Conservation (phyloP, 1,284 basidiomycete genomes). For the Wolfiporia cocos region DNA sequence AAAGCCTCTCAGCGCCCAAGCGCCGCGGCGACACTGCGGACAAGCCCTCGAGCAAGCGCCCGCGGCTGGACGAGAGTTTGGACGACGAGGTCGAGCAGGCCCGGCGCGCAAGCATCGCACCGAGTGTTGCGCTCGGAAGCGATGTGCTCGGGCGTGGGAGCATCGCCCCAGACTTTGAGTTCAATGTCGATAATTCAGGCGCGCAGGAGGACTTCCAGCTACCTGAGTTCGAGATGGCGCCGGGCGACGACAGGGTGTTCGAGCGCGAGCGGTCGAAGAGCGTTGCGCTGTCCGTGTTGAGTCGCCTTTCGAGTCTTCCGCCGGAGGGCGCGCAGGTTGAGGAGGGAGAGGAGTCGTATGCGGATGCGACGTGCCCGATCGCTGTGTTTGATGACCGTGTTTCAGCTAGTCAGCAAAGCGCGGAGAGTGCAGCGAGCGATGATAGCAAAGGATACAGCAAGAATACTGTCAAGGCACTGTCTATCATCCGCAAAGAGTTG, state of each 20-base stretch:
- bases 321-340: slow-evolving; percentile 43
- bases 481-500: slow-evolving; percentile 76
- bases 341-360: slow-evolving; percentile 58
- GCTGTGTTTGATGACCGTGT: slow-evolving; percentile 74
- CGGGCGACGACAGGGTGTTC: slow-evolving; percentile 24
- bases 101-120: slow-evolving; percentile 57
- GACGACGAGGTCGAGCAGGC: slow-evolving; percentile 50
- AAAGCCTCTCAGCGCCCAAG: slow-evolving; percentile 37
- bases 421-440: slow-evolving; percentile 38
- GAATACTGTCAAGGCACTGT: slow-evolving; percentile 87
- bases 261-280: slow-evolving; percentile 36
- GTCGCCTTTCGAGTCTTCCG: slow-evolving; percentile 65
- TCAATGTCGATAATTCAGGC: slow-evolving; percentile 39
- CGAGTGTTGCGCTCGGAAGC: slow-evolving; percentile 47
- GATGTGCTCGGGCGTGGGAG: slow-evolving; percentile 36
- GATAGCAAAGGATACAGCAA: slow-evolving; percentile 78
- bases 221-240: slow-evolving; percentile 23
- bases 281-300: slow-evolving; percentile 45
- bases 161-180: slow-evolving; percentile 24
- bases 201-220: slow-evolving; percentile 63
- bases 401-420: slow-evolving; percentile 41
- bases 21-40: slow-evolving; percentile 32
- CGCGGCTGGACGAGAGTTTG: slow-evolving; percentile 43
- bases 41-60: slow-evolving; percentile 41
- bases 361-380: slow-evolving; percentile 72